These are phyloP conservation scores for Theobroma cacao DNA, from an alignment of 345 rosid species.

Conservation along the genomic window DNA sequence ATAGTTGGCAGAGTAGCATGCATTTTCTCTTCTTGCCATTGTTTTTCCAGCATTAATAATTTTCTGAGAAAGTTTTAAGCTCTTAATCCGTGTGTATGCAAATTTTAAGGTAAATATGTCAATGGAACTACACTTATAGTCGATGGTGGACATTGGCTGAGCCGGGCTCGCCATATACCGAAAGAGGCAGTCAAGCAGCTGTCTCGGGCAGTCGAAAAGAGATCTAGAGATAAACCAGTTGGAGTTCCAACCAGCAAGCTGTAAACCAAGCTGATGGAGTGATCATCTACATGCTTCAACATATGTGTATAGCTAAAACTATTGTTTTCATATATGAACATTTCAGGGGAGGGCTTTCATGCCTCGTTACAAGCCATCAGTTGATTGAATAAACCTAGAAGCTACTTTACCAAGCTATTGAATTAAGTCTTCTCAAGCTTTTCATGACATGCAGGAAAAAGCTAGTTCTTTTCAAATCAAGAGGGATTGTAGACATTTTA, in stretches of 20 bases:
- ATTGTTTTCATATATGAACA: background rate
- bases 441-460: too few species aligned
- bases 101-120: slow-evolving; percentile 41
- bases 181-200: slow-evolving; percentile 45
- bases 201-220: slow-evolving; percentile 46
- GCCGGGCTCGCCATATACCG: slow-evolving; percentile 39
- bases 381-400: too few species aligned
- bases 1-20: background rate
- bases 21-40: background rate
- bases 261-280: background rate
- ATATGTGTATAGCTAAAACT: background rate
- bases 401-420: too few species aligned
- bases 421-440: too few species aligned
- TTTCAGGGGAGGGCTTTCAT: background rate
- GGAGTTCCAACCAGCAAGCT: slow-evolving; percentile 39
- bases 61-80: background rate
- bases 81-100: background rate
- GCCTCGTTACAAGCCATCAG: too few species aligned
- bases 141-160: slow-evolving; percentile 59
- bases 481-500: too few species aligned
- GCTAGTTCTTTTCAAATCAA: too few species aligned
- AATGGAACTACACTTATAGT: slow-evolving; percentile 48
- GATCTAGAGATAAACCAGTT: slow-evolving; percentile 37
- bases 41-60: background rate
- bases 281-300: background rate